Base-by-base conservation (phyloP, 495 filamentous ascomycete species). In the Penicillium canariense region DNA sequence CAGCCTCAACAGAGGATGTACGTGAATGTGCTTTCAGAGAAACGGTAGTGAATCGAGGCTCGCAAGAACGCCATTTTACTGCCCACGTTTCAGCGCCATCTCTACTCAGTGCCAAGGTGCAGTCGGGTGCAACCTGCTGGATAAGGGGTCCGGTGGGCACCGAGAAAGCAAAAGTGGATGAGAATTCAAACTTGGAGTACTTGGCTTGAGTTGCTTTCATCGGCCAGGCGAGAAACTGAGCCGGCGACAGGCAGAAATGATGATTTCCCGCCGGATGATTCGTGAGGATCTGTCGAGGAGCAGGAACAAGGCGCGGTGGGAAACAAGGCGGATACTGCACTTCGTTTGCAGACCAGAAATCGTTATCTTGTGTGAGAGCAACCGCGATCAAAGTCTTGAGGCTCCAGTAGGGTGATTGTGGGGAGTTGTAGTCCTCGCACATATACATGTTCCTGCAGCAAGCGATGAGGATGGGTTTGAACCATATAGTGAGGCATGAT, bases 371-470 rank as follows among this genome's bases (percentile, higher is more conserved):
- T 0, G 82, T 79, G 2, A 88, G 77, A 5, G 84, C 83, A 1
- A 90, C 76, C 34, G 81, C 82, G 40, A 85, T 84, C 61, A 91
- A 87, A 12, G 84, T 79, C 42, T 89, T 74, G 66, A 87, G 85
- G 31, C 82, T 82, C 87, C 87, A 91, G 62, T 89, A 90, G 51
- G 86, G 73, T 5, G 69, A 81, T 14, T 79, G 85, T 0, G 87
- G 86, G 15, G 82, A 86, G 68, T 89, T 91, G 71, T 90, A 91
- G 61, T 87, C 87, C 72, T 91, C 86, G 14, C 82, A 79, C 60
- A 87, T 75, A 66, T 85, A 89, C 81, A 87, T 87, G 65, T 88
- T 89, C 6, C 56, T 54, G 17, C n/a, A 43, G 35, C 20, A 28
- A 14, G 3, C 14, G 6, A 31, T 50, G 4, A 51, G 28, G n/a